Evolutionary conservation across 2,329 filamentous ascomycete genomes (phyloP).

Genomic region (Alternaria tenuissima): DNA sequence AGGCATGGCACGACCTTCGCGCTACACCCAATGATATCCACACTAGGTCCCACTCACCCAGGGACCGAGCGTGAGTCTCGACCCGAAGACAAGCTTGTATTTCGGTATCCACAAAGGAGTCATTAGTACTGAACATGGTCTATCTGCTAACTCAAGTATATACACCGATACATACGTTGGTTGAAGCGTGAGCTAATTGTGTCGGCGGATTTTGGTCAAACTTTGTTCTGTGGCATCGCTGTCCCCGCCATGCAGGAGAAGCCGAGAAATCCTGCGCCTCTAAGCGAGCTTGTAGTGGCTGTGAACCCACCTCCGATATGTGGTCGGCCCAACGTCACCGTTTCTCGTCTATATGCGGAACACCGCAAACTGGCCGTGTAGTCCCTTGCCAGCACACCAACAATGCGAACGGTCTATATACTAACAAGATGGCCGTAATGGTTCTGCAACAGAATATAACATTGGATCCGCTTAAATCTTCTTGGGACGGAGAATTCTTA

Average conservation of each 20-base stretch:
- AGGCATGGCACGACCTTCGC: constrained; percentile 20
- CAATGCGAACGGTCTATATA: constrained; percentile 3
- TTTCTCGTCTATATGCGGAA: constrained; percentile 11
- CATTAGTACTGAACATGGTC: constrained; percentile 5
- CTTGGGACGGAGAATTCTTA: not conserved
- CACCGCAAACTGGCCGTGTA: constrained; percentile 11
- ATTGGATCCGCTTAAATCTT: constrained; percentile 4
- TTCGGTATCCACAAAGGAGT: constrained; percentile 14
- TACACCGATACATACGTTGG: constrained; percentile 7
- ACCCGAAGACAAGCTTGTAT: constrained; percentile 29
- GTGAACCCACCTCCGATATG: constrained; percentile 20
- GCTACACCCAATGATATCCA: constrained; percentile 26
- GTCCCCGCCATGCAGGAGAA: constrained; percentile 23
- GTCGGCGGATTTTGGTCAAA: constrained; percentile 15
- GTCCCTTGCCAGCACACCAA: constrained; percentile 5
- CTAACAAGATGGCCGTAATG: not conserved
- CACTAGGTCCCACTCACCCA: constrained; percentile 14
- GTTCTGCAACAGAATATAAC: constrained; percentile 1
- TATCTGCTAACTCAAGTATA: constrained; percentile 15
- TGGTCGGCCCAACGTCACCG: constrained; percentile 25
- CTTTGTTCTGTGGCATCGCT: constrained; percentile 15
- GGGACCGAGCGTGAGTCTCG: constrained; percentile 15
- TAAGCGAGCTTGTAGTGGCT: constrained; percentile 21
- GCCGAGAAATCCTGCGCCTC: constrained; percentile 10
- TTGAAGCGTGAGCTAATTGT: constrained; percentile 9